Evolutionary conservation across 2,329 filamentous ascomycete species (phyloP).

Genomic region (Clonostachys rosea): DNA sequence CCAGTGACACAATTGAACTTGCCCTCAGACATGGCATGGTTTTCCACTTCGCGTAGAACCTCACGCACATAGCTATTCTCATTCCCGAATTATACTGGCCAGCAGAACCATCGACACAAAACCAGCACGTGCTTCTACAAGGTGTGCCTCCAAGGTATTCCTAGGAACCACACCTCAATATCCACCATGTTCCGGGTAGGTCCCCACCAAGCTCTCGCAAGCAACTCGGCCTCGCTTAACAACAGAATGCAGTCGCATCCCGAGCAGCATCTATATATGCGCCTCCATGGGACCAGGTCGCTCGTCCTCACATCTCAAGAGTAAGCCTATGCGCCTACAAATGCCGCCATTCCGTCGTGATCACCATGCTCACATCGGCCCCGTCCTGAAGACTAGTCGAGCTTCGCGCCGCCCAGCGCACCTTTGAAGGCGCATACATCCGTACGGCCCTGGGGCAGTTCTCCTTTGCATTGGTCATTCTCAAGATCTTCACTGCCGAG

Average conservation of each 20-base stretch:
- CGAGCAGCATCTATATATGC: constrained; percentile 68
- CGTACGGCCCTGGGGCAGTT: constrained; percentile 93
- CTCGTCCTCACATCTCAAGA: constrained; percentile 75
- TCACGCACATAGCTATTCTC: too few relatives aligned
- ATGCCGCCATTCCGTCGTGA: background rate
- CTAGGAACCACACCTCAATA: too few relatives aligned
- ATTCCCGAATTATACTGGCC: too few relatives aligned
- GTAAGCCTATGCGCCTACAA: constrained; percentile 17
- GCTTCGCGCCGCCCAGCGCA: constrained; percentile 89
- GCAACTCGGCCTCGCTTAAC: background rate
- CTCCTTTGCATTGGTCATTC: constrained; percentile 85
- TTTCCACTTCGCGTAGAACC: too few relatives aligned
- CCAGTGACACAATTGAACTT: too few relatives aligned
- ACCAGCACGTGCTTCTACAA: too few relatives aligned
- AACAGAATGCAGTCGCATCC: constrained; percentile 48
- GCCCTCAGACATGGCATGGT: too few relatives aligned
- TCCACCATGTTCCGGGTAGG: too few relatives aligned
- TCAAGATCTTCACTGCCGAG: constrained; percentile 90
- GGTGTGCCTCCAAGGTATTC: too few relatives aligned
- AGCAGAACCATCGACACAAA: too few relatives aligned
- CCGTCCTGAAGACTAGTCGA: constrained; percentile 66
- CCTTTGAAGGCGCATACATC: constrained; percentile 95
- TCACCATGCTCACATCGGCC: background rate
- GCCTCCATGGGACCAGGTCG: constrained; percentile 75
- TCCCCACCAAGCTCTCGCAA: too few relatives aligned